A percentile compares a stretch with the other conserved stretches of the same genome.
These are phyloP conservation scores for Protomyces inouyei DNA, from an alignment of 1,139 yeast genomes.

Conservation along the genomic window DNA sequence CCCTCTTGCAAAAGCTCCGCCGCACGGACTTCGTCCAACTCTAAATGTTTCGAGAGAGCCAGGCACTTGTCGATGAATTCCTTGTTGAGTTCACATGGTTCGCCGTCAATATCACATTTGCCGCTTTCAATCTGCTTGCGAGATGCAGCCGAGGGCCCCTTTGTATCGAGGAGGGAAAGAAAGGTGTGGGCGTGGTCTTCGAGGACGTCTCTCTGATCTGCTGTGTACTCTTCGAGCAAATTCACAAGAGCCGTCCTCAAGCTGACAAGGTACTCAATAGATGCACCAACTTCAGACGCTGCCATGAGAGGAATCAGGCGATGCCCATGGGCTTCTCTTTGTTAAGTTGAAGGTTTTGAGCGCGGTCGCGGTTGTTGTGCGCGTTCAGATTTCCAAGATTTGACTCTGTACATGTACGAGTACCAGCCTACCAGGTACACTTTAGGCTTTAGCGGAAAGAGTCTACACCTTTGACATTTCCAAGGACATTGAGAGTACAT, in stretches of 20 bases:
- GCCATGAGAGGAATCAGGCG: background rate
- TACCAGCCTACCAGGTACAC: too few species aligned
- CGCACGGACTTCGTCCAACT: slow-evolving; percentile 19
- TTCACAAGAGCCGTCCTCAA: slow-evolving; percentile 3
- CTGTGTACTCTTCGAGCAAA: background rate
- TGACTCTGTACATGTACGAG: too few species aligned
- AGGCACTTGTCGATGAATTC: slow-evolving; percentile 24
- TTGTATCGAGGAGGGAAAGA: background rate
- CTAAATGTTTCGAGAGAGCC: slow-evolving; percentile 10
- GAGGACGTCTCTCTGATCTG: background rate
- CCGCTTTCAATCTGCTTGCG: slow-evolving; percentile 3
- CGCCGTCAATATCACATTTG: background rate
- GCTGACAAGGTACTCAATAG: slow-evolving; percentile 7
- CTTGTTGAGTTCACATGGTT: slow-evolving; percentile 15
- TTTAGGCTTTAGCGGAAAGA: too few species aligned
- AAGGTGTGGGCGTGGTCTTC: background rate
- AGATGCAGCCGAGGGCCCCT: background rate
- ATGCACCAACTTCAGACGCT: background rate
- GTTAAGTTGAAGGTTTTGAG: too few species aligned
- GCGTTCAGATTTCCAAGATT: too few species aligned
- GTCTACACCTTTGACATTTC: too few species aligned
- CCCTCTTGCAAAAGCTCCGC: slow-evolving; percentile 24
- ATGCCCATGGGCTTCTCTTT: background rate
- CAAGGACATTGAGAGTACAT: too few species aligned
- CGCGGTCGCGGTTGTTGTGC: too few species aligned